Conservation (phyloP, 202 grass and related monocot genomes). For the Schoenoplectus triqueter region DNA sequence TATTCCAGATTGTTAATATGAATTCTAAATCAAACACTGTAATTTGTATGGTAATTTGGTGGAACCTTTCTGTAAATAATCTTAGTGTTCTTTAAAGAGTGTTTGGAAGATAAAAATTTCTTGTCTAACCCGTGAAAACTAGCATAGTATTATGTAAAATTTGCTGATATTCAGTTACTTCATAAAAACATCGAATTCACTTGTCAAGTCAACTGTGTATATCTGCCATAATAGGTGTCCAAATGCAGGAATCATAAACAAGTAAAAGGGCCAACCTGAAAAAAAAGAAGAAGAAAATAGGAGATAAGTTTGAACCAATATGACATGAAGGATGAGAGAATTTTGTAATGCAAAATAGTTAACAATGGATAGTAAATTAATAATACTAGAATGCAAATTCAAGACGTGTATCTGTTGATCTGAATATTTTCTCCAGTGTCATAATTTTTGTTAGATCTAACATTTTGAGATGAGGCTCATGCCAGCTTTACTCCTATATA, state of each 20-base stretch:
- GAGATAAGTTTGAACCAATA: background rate
- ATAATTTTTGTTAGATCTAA: no score
- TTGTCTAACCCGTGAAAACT: no score
- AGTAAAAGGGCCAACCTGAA: conserved; percentile 55
- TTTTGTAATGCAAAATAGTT: background rate
- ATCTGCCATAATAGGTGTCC: conserved; percentile 59
- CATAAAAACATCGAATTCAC: conserved; percentile 38
- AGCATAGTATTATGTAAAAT: background rate
- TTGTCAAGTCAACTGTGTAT: conserved; percentile 47
- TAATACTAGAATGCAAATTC: background rate
- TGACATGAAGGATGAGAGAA: no score
- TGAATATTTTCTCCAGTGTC: no score
- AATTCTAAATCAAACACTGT: background rate
- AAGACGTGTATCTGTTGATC: no score
- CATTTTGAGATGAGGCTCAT: background rate
- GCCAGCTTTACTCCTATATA: background rate
- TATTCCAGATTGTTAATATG: background rate
- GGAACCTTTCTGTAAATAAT: background rate
- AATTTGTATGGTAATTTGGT: background rate
- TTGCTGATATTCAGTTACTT: conserved; percentile 11
- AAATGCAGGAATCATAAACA: conserved; percentile 41
- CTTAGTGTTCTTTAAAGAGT: background rate
- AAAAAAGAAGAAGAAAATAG: background rate
- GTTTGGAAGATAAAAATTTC: background rate
- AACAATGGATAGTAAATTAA: background rate